Evolutionary conservation across 805 yeast genomes (phyloP).

Genomic region (Wickerhamomyces bovis): DNA sequence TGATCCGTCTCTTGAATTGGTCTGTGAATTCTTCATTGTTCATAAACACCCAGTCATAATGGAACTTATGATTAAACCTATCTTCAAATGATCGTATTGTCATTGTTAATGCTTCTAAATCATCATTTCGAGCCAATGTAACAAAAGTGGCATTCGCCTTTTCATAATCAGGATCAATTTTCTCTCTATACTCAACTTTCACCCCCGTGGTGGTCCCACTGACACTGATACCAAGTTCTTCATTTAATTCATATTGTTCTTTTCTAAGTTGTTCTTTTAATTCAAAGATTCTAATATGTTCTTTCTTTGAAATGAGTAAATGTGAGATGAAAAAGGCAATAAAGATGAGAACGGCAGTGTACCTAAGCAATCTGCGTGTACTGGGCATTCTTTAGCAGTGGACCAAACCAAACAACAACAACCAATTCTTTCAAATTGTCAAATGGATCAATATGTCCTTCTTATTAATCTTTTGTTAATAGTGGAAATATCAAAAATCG

Average conservation of each 20-base stretch:
- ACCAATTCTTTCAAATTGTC: too few relatives aligned
- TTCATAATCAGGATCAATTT: slow-evolving; percentile 32
- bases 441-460: too few relatives aligned
- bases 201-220: not conserved
- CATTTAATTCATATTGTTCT: slow-evolving; percentile 14
- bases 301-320: slow-evolving; percentile 13
- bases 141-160: slow-evolving; percentile 61
- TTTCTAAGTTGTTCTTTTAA: slow-evolving; percentile 13
- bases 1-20: slow-evolving; percentile 30
- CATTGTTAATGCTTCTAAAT: slow-evolving; percentile 41
- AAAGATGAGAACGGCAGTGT: slow-evolving; percentile 11
- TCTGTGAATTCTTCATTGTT: slow-evolving; percentile 40
- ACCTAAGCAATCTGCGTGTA: slow-evolving; percentile 13
- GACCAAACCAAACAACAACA: too few relatives aligned
- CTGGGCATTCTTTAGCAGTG: not conserved
- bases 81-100: slow-evolving; percentile 70
- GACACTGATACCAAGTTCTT: slow-evolving; percentile 7
- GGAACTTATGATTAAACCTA: slow-evolving; percentile 62
- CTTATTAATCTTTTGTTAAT: too few relatives aligned
- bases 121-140: slow-evolving; percentile 59
- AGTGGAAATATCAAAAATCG: too few relatives aligned
- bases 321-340: slow-evolving; percentile 16
- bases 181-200: slow-evolving; percentile 35
- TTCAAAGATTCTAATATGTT: slow-evolving; percentile 14
- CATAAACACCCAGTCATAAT: slow-evolving; percentile 78